phyloP scores from a whole-genome alignment of 1,284 basidiomycete species.

The Tremellales sp. region DNA sequence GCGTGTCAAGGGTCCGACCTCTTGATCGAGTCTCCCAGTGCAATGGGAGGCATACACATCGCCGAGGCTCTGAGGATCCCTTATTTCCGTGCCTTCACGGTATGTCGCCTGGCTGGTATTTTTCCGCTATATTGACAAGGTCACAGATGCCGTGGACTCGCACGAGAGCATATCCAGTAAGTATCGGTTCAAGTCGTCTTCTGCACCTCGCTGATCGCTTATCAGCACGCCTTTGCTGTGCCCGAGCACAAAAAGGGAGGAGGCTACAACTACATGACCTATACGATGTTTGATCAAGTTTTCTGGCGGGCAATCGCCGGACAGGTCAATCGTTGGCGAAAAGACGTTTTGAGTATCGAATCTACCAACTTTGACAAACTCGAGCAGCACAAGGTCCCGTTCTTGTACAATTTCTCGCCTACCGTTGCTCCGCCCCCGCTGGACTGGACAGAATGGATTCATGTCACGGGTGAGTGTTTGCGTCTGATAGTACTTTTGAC shows the following conservation, averaged over 20 bases:
- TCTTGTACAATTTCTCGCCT: slow-evolving; percentile 95
- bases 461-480: slow-evolving; percentile 75
- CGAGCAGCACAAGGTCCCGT: slow-evolving; percentile 93
- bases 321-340: slow-evolving; percentile 92
- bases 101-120: slow-evolving; percentile 52
- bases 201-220: not conserved
- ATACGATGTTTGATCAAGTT: slow-evolving; percentile 82
- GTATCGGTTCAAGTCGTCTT: not conserved
- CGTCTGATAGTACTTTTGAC: slow-evolving; percentile 5
- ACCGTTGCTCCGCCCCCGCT: slow-evolving; percentile 80
- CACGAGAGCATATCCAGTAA: slow-evolving; percentile 73
- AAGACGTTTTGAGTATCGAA: slow-evolving; percentile 68
- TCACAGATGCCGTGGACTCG: slow-evolving; percentile 56
- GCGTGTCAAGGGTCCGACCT: slow-evolving; percentile 93
- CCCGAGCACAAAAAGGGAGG: slow-evolving; percentile 92
- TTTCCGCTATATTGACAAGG: slow-evolving; percentile 1
- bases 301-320: slow-evolving; percentile 93
- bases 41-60: slow-evolving; percentile 98
- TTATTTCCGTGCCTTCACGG: slow-evolving; percentile 88
- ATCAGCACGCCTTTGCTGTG: slow-evolving; percentile 84
- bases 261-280: slow-evolving; percentile 90
- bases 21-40: slow-evolving; percentile 89
- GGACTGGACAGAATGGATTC: slow-evolving; percentile 99
- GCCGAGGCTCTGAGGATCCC: slow-evolving; percentile 90
- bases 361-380: slow-evolving; percentile 86